Evolutionary conservation across 495 filamentous ascomycete species (phyloP), one percentile per base, ranked within the genome.

Genomic region (Cudoniella acicularis): DNA sequence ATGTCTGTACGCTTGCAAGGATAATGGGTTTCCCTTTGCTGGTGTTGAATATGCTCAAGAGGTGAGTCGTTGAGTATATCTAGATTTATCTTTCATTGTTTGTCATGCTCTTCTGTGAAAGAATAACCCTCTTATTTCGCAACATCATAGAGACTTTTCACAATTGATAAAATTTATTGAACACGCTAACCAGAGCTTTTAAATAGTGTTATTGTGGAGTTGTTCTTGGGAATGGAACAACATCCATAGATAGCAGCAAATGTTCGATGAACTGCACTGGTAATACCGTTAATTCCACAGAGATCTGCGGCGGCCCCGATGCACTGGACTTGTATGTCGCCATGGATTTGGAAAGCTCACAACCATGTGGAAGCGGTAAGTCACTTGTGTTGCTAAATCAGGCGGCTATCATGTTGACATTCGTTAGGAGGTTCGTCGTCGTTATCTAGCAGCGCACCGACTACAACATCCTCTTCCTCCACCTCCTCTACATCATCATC

Each of bases 261-360:
- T 82, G 80, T 64, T 63, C 73, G 52, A 72, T 77, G 59, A 43
- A 70, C 9, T 83, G 81, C 71, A 73, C 75, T 20, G 83, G 82
- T 16, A 68, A 82, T 57, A 73, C 75, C 18, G 83, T 81, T 16
- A 68, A 82, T 57, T 17, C 67, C 0, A 54, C 36, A 2, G 62
- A 81, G 60, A 75, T 51, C 0, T 83, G 80, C 64, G 80, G 80
- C 59, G 79, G 78, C 3, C 59, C 60, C 16, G 26, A 56, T 13
- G 66, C 70, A n/a, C 65, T 83, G 24, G 74, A 69, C 51, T 63
- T 83, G 8, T 83, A 74, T 57, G 71, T 75, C 16, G 62, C 66
- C 18, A 17, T 16, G 13, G 63, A 65, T 60, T 36, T 68, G 41
- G 66, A 75, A 64, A 78, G 73, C 40, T 65, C 72, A 16, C 61